Percentiles rank a stretch among this genome's conserved stretches.
phyloP scores from a whole-genome alignment of 768 basidiomycete species.

The Pleurotus citrinopileatus region DNA sequence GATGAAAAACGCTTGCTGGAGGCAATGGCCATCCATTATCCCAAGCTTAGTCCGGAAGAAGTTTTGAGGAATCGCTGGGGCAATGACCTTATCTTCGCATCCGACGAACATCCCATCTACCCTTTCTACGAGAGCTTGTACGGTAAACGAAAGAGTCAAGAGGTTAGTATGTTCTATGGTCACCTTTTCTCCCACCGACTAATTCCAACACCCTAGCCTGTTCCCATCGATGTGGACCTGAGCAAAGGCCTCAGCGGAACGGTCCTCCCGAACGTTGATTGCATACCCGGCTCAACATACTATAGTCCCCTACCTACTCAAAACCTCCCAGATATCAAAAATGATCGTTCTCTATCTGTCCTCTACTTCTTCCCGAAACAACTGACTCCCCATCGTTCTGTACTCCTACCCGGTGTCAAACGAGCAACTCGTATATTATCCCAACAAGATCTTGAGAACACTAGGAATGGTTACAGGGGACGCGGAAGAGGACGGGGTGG shows the following conservation, averaged over 20 bases:
- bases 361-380: constrained; percentile 90
- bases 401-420: constrained; percentile 72
- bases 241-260: constrained; percentile 81
- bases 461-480: constrained; percentile 51
- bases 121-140: constrained; percentile 87
- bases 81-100: constrained; percentile 76
- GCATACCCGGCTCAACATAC: constrained; percentile 90
- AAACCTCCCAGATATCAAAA: constrained; percentile 74
- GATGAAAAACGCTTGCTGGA: constrained; percentile 79
- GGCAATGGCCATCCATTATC: constrained; percentile 72
- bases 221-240: constrained; percentile 61
- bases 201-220: constrained; percentile 48
- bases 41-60: constrained; percentile 78
- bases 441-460: constrained; percentile 66
- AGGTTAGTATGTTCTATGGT: constrained; percentile 47
- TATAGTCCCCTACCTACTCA: constrained; percentile 64
- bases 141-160: constrained; percentile 78
- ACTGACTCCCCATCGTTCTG: constrained; percentile 77
- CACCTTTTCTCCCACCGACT: not conserved
- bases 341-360: constrained; percentile 85
- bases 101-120: constrained; percentile 82
- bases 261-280: constrained; percentile 81
- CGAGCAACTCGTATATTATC: constrained; percentile 59
- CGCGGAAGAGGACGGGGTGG: constrained; percentile 48
- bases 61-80: constrained; percentile 83